Base-by-base conservation (phyloP, 805 yeast species). In the Yamadazyma nakazawae region DNA sequence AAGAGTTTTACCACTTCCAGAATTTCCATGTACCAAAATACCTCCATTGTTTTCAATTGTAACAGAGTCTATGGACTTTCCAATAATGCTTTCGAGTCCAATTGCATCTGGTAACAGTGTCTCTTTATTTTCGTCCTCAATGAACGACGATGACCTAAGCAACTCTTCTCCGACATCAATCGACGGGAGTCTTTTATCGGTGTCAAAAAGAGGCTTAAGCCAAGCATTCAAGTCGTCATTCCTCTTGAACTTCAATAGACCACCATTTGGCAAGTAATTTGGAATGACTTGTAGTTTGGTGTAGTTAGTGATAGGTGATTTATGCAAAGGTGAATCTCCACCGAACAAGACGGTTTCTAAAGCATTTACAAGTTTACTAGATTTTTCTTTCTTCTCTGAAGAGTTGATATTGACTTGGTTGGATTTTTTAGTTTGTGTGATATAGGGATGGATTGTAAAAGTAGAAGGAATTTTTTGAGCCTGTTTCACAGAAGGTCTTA, bases 1-100 rank as follows among this genome's bases (percentile, higher is more conserved):
- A 1, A 80, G 64, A 0, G 94, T 70, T 60, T 92, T 92, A 0
- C 98, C 98, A 50, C 88, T 78, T 0, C 97, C 97, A 1, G 87
- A 70, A 18, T 82, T 66, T 0, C 97, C 98, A 54, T 81, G 76
- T 0, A 91, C 57, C 45, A 89, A 65, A 0, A 81, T 68, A 1
- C 92, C 88, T 7, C 74, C 60, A 42, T 72, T 74, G 6, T 76
- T 58, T 25, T 68, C 77, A 35, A 74, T 62, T 6, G 69, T 57
- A 2, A 82, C 55, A 0, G 74, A 59, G 7, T 70, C 70, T 6
- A 64, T 53, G 10, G 81, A 55, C 3, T 67, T 64, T 0, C 60
- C 63, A 10, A 83, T 54, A 5, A 71, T 56, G 2, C 63, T 55
- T 25, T 81, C 83, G 38, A 82, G 70, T 0, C 94, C 96, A 35